Percentiles rank a stretch among this genome's conserved stretches.
Evolutionary conservation across 2,329 filamentous ascomycete species (phyloP).

Genomic region (Colletotrichum scovillei): DNA sequence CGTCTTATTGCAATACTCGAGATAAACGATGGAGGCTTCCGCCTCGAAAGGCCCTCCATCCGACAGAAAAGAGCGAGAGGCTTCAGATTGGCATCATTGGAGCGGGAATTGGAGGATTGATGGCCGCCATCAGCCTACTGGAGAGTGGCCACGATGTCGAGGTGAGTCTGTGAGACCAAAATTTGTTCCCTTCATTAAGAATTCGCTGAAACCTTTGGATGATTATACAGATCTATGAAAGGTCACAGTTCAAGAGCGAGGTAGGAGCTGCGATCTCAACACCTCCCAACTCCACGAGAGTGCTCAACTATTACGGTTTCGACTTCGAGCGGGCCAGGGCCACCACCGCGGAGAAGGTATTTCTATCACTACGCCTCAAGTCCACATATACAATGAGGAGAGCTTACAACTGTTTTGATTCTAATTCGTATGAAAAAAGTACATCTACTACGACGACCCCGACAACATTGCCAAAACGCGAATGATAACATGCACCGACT

Average conservation of each 20-base stretch:
- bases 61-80: too few relatives aligned
- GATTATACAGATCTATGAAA: neutral
- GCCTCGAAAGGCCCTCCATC: neutral
- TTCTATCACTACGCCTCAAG: neutral
- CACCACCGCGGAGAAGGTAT: neutral
- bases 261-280: neutral
- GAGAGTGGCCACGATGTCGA: constrained; percentile 6
- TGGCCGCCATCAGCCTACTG: constrained; percentile 4
- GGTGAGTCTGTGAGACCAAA: neutral
- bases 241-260: neutral
- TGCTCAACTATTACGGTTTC: neutral
- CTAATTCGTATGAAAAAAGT: neutral
- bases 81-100: neutral
- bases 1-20: neutral
- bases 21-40: neutral
- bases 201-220: neutral
- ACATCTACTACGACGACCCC: neutral
- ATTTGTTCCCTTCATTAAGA: neutral
- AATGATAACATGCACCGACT: neutral
- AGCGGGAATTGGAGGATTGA: neutral
- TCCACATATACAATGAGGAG: too few relatives aligned
- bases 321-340: neutral
- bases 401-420: neutral
- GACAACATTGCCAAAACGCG: neutral
- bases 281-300: neutral